phyloP scores from a whole-genome alignment of 1,284 basidiomycete genomes.

The Taiwanofungus camphoratus region DNA sequence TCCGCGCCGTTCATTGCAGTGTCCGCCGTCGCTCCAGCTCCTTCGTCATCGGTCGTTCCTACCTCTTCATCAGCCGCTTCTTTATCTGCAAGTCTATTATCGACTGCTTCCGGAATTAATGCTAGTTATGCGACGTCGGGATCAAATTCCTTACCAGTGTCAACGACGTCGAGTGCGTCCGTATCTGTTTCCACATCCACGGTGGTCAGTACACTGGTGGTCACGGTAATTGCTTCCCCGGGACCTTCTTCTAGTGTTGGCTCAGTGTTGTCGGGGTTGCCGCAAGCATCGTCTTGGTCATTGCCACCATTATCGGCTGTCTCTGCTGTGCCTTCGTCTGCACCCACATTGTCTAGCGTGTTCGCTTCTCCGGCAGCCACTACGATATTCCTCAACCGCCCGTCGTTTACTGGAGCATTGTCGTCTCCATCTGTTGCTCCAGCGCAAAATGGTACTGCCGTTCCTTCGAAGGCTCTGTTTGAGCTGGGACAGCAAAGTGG shows the following conservation, averaged over 20 bases:
- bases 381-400: neutral
- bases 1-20: too few relatives aligned
- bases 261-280: neutral
- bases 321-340: neutral
- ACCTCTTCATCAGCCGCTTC: too few relatives aligned
- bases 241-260: neutral
- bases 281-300: neutral
- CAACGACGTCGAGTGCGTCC: neutral
- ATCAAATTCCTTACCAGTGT: neutral
- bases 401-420: neutral
- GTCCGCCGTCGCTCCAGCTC: too few relatives aligned
- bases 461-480: too few relatives aligned
- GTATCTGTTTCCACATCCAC: slow-evolving; percentile 3
- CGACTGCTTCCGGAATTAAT: too few relatives aligned
- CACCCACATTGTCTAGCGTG: neutral
- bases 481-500: too few relatives aligned
- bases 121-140: neutral
- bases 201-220: slow-evolving; percentile 8
- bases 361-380: neutral
- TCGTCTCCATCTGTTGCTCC: too few relatives aligned
- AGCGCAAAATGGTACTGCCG: too few relatives aligned
- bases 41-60: too few relatives aligned
- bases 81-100: too few relatives aligned
- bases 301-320: neutral
- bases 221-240: slow-evolving; percentile 2